Base-by-base conservation (phyloP, 139 green algal genomes). In the Pycnococcus provasolii region DNA sequence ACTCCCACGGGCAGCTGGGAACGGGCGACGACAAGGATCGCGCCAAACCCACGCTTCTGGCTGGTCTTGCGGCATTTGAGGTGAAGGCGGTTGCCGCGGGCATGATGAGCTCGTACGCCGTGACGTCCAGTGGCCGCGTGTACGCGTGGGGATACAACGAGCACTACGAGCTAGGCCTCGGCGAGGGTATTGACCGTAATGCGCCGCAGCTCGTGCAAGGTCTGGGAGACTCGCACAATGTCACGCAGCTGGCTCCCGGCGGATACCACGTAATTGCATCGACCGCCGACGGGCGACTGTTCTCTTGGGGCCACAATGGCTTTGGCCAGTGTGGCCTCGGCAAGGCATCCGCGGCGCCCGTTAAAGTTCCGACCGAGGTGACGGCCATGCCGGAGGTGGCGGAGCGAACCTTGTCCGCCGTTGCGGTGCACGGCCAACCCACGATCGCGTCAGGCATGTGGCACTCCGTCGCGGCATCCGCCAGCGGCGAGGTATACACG, bases 401-500 rank as follows among this genome's bases (percentile, higher is more conserved):
- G 26, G 26, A 26, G 26, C 26, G 26, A 26, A 26, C 26, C 26
- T 26, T 26, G 26, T 26, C 26, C 26, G 26, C 26, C 26, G 26
- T 26, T 26, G 26, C 26, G 26, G 26, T 26, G 26, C 26, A 26
- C 26, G 26, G 26, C 26, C 26, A 26, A 26, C 26, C 26, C 26
- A 26, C 26, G 26, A 26, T 69, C 51, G 63, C 63, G 42, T 46
- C 47, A 9, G n/a, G 7, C 5, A 4, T 48, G 47, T 52, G 41
- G 2, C 83, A 89, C 75, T 81, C 72, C 3, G 68, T 81, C n/a
- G 81, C 75, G n/a, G 67, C 89, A 1, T 74, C 70, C 0, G 11
- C 5, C 0, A 73, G 77, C 48, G 71, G 71, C 6, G 37, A 58
- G 2, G 52, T 77, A 54, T 71, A 72, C 62, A 62, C 67, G 2